Conservation (phyloP, 1,139 yeast genomes). For the Waltiozyma sp. region DNA sequence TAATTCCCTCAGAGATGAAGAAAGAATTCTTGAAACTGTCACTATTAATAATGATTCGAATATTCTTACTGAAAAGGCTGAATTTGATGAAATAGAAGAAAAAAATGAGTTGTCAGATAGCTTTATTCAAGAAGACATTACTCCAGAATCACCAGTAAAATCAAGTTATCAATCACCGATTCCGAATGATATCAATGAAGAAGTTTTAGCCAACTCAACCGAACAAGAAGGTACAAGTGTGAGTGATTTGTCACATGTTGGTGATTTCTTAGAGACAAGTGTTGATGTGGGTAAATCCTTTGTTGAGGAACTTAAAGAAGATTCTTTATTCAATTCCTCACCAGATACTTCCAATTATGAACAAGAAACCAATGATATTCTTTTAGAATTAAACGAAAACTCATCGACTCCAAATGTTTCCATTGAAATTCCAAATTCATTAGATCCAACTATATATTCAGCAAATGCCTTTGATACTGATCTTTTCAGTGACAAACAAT, state of each 20-base stretch:
- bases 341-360: background rate
- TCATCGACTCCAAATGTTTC: background rate
- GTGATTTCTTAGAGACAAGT: background rate
- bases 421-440: background rate
- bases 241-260: background rate
- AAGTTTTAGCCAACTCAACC: background rate
- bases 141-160: background rate
- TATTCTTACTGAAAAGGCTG: no score
- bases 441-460: background rate
- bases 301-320: background rate
- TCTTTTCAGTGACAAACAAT: slow-evolving; percentile 16
- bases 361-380: background rate
- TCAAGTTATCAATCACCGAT: background rate
- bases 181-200: background rate
- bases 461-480: slow-evolving; percentile 13
- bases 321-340: background rate
- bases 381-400: background rate
- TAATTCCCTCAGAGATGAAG: slow-evolving; percentile 20
- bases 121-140: background rate
- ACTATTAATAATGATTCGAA: background rate
- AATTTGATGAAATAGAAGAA: background rate
- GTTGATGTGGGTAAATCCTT: background rate
- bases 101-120: no score
- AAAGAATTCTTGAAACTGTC: slow-evolving; percentile 17
- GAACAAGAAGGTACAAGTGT: background rate